Conservation (phyloP, 176 grass and related monocot species). For the Triticum monococcum region DNA sequence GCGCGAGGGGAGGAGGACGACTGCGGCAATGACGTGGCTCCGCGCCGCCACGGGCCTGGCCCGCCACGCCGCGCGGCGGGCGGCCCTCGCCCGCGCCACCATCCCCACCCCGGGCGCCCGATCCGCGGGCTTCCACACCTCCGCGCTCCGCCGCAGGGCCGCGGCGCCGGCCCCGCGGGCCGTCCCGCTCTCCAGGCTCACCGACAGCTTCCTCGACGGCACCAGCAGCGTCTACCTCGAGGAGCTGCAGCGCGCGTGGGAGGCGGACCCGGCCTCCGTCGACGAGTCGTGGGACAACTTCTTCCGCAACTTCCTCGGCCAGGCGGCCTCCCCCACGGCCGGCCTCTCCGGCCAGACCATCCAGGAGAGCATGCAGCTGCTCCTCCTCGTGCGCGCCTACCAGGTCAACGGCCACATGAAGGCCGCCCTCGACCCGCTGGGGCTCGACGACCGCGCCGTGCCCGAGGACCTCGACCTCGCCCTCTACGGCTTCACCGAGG, state of each 20-base stretch:
- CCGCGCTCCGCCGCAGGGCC: conserved; percentile 29
- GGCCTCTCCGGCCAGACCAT: conserved; percentile 83
- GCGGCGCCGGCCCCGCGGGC: conserved; percentile 50
- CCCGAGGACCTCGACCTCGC: conserved; percentile 62
- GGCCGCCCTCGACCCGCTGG: conserved; percentile 72
- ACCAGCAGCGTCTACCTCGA: conserved; percentile 83
- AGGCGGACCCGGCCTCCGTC: conserved; percentile 63
- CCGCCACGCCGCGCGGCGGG: conserved; percentile 55
- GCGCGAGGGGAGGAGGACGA: background rate
- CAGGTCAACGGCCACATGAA: conserved; percentile 97
- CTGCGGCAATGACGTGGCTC: conserved; percentile 58
- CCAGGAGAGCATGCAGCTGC: conserved; percentile 83
- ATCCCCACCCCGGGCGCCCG: background rate
- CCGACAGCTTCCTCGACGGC: conserved; percentile 78
- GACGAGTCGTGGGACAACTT: conserved; percentile 90
- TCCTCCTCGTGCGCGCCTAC: conserved; percentile 76
- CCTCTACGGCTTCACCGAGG: conserved; percentile 74
- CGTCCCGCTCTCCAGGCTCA: conserved; percentile 65
- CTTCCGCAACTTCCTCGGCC: conserved; percentile 77
- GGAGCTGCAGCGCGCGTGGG: conserved; percentile 81
- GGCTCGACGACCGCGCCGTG: conserved; percentile 53
- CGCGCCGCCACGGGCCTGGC: conserved; percentile 57
- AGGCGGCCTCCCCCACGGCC: background rate
- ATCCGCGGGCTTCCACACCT: conserved; percentile 46
- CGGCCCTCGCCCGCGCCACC: conserved; percentile 26